phyloP scores from a whole-genome alignment of 805 yeast species.

The Grigorovia jiainica region DNA sequence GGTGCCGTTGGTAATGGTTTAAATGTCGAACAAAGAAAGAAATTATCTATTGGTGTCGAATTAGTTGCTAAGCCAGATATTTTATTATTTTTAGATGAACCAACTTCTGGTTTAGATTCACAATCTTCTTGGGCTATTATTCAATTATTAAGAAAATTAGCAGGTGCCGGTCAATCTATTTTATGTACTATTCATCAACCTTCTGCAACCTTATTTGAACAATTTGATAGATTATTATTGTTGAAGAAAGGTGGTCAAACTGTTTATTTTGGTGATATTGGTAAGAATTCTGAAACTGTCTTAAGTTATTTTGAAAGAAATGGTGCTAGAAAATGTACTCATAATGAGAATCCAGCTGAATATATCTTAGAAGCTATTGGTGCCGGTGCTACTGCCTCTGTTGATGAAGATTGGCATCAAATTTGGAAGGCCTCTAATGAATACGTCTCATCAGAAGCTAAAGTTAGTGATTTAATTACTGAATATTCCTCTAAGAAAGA shows the following conservation, averaged over 20 bases:
- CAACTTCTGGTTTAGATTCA: constrained; percentile 56
- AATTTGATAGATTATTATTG: constrained; percentile 52
- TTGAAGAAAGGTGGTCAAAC: constrained; percentile 62
- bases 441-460: constrained; percentile 30
- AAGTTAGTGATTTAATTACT: constrained; percentile 40
- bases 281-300: constrained; percentile 43
- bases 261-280: constrained; percentile 61
- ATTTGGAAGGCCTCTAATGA: constrained; percentile 42
- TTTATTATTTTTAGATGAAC: constrained; percentile 51
- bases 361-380: constrained; percentile 61
- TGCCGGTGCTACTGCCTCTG: constrained; percentile 61
- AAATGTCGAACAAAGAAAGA: constrained; percentile 52
- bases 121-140: constrained; percentile 54
- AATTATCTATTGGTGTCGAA: constrained; percentile 54
- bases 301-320: constrained; percentile 52
- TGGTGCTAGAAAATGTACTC: constrained; percentile 54
- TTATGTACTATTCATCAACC: constrained; percentile 66
- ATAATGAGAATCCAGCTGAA: constrained; percentile 57
- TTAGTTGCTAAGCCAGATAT: constrained; percentile 53
- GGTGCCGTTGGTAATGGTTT: constrained; percentile 59
- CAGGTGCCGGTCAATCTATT: constrained; percentile 57
- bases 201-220: constrained; percentile 51
- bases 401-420: constrained; percentile 44
- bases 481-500: constrained; percentile 25
- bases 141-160: constrained; percentile 46